Base-by-base conservation (phyloP, 331 rosid genomes). In the Acacia concinna region DNA sequence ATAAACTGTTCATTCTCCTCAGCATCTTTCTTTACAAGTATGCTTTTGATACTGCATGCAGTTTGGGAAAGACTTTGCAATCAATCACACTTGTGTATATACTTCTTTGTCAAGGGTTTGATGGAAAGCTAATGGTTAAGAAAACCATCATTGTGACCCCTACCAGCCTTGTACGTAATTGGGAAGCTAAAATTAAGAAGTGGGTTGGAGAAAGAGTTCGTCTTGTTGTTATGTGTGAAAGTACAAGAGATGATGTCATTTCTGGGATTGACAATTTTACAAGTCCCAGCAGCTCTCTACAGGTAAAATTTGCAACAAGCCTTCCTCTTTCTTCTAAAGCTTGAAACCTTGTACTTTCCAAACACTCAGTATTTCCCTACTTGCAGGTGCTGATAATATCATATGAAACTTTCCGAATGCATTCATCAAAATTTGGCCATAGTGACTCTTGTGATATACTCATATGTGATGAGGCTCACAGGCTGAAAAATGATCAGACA, bases 21-120 rank as follows among this genome's bases (percentile, higher is more conserved):
- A 18, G n/a, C 15, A 76, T 71, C 23, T 60, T 41, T 79, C 49
- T 40, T 73, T 41, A 79, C 9, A 47, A 1, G 78, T 67, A 57
- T 82, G 28, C 68, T 12, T 73, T 81, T 77, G 56, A 54, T 72
- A 6, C 75, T 66, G 3, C 67, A 40, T 88, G 62, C 82, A 94
- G 98, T 81, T 89, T 95, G 91, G 98, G 98, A 67, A 95, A 95
- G 91, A 94, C 98, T 43, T 85, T 95, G 96, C 98, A 95, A 87
- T 95, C 98, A 6, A 95, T 95, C 84, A 83, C 97, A 31, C 88
- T 95, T 75, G 91, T 95, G 6, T 92, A 91, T 71, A 92, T 97
- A 79, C 98, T 95, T 78, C 89, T 95, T 60, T 80, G 47, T 78
- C 98, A 95, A 95, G 98, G 98, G 64, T 93, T 95, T 67, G 89